Evolutionary conservation across 257 asterid genomes (phyloP).

Genomic region (Solanum pinnatisectum): DNA sequence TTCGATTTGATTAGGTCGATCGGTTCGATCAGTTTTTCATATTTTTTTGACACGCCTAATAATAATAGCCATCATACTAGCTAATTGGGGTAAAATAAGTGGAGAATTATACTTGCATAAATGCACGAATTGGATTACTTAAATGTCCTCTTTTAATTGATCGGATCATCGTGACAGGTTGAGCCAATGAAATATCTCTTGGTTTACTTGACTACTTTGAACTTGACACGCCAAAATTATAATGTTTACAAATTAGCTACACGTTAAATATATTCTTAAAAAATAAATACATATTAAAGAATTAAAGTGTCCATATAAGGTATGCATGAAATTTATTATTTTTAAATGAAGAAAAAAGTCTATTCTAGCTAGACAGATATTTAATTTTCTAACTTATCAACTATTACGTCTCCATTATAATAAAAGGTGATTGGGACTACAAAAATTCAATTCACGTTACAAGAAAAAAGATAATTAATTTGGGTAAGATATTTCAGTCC

Average conservation of each 20-base stretch:
- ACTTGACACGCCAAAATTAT: neutral
- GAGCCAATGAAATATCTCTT: too few relatives aligned
- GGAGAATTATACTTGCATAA: neutral
- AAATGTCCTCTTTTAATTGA: neutral
- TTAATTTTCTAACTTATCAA: too few relatives aligned
- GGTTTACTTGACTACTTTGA: too few relatives aligned
- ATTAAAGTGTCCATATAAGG: neutral
- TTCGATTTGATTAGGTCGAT: too few relatives aligned
- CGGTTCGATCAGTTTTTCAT: too few relatives aligned
- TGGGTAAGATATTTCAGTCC: too few relatives aligned
- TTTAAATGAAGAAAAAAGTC: too few relatives aligned
- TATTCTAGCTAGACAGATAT: too few relatives aligned
- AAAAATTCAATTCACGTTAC: neutral
- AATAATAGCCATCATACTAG: neutral
- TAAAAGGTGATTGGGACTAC: neutral
- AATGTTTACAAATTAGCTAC: too few relatives aligned
- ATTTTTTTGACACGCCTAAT: too few relatives aligned
- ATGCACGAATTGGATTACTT: neutral
- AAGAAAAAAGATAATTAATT: neutral
- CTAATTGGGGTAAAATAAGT: neutral
- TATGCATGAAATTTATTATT: neutral
- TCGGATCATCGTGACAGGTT: neutral
- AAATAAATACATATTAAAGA: neutral
- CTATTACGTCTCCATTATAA: neutral
- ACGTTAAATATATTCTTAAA: too few relatives aligned